phyloP scores from a whole-genome alignment of 257 asterid genomes.

The Jacaranda copaia region DNA sequence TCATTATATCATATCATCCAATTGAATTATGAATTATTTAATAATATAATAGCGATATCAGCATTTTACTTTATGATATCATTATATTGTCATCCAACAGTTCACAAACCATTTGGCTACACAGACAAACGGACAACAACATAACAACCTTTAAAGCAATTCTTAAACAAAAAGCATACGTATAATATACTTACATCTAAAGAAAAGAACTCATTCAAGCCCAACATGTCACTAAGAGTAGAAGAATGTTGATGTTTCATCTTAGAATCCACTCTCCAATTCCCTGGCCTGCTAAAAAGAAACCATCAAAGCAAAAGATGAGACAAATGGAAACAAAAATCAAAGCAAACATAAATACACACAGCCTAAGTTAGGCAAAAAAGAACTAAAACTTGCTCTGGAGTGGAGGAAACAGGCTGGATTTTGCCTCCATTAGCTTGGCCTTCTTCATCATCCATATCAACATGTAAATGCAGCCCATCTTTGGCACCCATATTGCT shows the following conservation, averaged over 20 bases:
- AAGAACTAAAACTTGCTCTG: constrained; percentile 41
- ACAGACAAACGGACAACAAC: too few species aligned
- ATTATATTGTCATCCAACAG: too few species aligned
- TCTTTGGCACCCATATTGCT: constrained; percentile 47
- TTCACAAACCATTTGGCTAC: too few species aligned
- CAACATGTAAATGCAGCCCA: constrained; percentile 31
- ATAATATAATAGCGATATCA: too few species aligned
- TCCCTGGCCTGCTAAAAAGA: constrained; percentile 41
- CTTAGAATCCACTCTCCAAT: constrained; percentile 36
- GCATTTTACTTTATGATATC: too few species aligned
- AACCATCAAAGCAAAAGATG: not conserved
- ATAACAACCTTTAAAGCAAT: too few species aligned
- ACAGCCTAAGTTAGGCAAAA: not conserved
- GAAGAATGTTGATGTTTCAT: constrained; percentile 37
- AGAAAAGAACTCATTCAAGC: constrained; percentile 56
- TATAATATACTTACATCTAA: constrained; percentile 50
- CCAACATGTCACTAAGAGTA: constrained; percentile 53
- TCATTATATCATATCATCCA: too few species aligned
- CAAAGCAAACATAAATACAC: not conserved
- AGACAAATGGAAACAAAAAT: not conserved
- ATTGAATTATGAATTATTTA: too few species aligned
- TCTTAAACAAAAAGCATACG: too few species aligned
- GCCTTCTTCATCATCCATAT: constrained; percentile 56
- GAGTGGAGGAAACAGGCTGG: constrained; percentile 52
- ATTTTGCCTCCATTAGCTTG: constrained; percentile 44